Evolutionary conservation across 805 yeast genomes (phyloP), one percentile per base, ranked within the genome.

Genomic region (Kluyveromyces siamensis): DNA sequence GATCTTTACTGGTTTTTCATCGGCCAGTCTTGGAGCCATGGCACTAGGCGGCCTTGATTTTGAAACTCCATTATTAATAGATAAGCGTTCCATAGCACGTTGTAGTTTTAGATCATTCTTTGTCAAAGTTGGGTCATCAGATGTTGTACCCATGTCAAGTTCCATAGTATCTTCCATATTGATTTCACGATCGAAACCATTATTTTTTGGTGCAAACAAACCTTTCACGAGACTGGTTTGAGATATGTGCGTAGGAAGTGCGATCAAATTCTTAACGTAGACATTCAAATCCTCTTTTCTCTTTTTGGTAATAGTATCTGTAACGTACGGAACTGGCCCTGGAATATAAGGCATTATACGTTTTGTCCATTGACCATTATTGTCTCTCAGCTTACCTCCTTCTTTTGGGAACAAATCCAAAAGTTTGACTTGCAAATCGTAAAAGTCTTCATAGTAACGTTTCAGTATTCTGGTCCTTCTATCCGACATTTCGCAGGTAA

Each of bases 361-460:
- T 46, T 81, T 79, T 27, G 80, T 73, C 66, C 85, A 85, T 48
- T 81, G 83, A 41, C 80, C 82, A 44, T 62, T 69, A 2, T 57
- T 52, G 38, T 65, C 65, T 42, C 68, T 58, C 13, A 66, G 44
- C 55, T 87, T 81, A 13, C 97, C 97, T 8, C 97, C 96, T 66
- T 91, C 99, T 51, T 76, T 80, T 8, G 97, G 97, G 73, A 86
- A 93, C 27, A 81, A 74, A 58, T 85, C 93, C 45, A 91, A 72
- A 45, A 93, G 71, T 52, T 76, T 79, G 46, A 89, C 89, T 64
- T 93, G 99, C 62, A 90, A 78, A 63, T 93, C 96, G 66, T 90
- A 93, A 63, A 93, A 93, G 69, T 93, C 99, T 65, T 91, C 96
- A 68, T 93, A 93, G 68, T 77, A 90, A 51, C 99, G 76, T 66